Evolutionary conservation across 1,284 basidiomycete genomes (phyloP), one percentile per base, ranked within the genome.

Genomic region (Pterulicium gracile): DNA sequence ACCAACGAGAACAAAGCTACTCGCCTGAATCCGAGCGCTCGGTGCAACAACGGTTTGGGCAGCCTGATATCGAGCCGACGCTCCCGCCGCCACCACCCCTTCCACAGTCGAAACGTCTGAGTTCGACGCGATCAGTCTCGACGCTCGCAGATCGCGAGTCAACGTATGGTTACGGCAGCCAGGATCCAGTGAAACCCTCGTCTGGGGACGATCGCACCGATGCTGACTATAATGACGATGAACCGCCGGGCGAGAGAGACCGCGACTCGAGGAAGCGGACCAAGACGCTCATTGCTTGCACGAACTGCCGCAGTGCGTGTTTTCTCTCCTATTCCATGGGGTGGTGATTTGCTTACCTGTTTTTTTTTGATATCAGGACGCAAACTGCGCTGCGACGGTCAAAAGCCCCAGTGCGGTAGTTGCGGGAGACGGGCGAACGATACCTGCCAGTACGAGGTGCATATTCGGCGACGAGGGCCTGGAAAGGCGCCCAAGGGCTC

Each of bases 311-410:
- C 71, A 69, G 82, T 79, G 60, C 67, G 18, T 20, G 10, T 10
- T 41, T 50, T 43, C 36, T 46, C 42, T 51, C 56, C 39, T 39
- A 18, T 24, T 41, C 50, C 34, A 24, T 35, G 48, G 43, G 50
- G 51, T 49, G 32, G 47, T 50, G 44, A 47, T 39, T 44, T 19
- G 22, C 20, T 42, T 41, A 19, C 44, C 41, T 43, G 27, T 49
- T 51, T 49, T 45, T 40, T 40, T 52, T 52, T 42, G 49, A 45
- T 49, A 42, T 50, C 56, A 87, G 82, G 69, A 44, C 76, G 84
- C 47, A 87, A 87, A 59, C 69, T 86, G 50, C 70, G 75, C 14
- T 87, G 83, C 62, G 77, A 82, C 55, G 83, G 82, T 3, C 64
- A 60, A 3, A 68, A 66, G 49, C 83, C 82, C 23, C 60, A 63